phyloP scores from a whole-genome alignment of 2,329 filamentous ascomycete genomes.

The Microascus cirrosus region DNA sequence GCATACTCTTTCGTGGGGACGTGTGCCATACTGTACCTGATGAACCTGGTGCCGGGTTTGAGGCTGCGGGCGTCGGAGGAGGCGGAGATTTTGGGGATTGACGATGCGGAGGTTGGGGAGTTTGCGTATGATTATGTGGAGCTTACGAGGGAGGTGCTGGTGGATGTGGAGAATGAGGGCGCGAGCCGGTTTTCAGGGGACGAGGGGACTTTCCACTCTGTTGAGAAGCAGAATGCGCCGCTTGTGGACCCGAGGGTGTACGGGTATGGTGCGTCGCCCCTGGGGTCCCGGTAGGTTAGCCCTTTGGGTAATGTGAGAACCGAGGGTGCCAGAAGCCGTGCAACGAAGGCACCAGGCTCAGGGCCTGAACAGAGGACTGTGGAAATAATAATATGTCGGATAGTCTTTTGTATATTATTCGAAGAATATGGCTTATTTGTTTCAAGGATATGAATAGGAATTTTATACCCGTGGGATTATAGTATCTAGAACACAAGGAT shows the following conservation, averaged over 20 bases:
- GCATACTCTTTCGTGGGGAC: conserved; percentile 70
- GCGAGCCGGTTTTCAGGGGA: conserved; percentile 31
- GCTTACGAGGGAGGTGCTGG: conserved; percentile 49
- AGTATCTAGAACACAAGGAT: no score
- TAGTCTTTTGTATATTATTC: no score
- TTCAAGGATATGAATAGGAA: no score
- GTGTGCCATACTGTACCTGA: conserved; percentile 66
- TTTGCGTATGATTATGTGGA: conserved; percentile 95
- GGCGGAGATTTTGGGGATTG: conserved; percentile 74
- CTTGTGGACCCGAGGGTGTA: conserved; percentile 33
- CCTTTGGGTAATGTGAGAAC: neutral
- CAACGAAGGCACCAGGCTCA: neutral
- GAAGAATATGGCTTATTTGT: no score
- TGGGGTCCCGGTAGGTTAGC: neutral
- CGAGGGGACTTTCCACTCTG: conserved; percentile 25
- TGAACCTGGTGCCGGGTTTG: conserved; percentile 69
- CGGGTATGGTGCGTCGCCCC: conserved; percentile 5
- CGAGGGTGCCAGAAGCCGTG: neutral
- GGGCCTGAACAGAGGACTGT: neutral
- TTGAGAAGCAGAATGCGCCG: conserved; percentile 38
- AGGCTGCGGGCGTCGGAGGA: conserved; percentile 65
- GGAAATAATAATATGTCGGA: no score
- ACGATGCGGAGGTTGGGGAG: conserved; percentile 85
- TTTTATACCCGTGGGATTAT: no score
- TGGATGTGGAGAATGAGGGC: conserved; percentile 31